Base-by-base conservation (phyloP, 345 rosid species). In the Gossypium arboreum region DNA sequence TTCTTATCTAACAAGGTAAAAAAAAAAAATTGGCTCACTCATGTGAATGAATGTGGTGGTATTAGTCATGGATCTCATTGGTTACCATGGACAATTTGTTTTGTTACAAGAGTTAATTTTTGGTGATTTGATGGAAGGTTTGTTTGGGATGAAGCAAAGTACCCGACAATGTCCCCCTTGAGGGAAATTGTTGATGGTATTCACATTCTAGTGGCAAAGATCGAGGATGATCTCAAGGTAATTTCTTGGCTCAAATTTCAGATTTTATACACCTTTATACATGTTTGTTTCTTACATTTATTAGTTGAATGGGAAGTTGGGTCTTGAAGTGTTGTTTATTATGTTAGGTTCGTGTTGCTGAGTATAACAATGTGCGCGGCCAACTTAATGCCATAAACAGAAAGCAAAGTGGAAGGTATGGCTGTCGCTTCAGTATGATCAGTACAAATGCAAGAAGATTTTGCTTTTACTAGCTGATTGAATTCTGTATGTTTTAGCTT, bases 211-310 rank as follows among this genome's bases (percentile, higher is more conserved):
- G 97, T 92, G 50, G 86, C 90, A 24, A 96, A 91, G 88, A 91
- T 93, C 74, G 99, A 96, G 82, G 99, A 96, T 91, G 98, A 96
- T 87, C 97, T 96, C 81, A 96, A 96, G 99, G 99, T 93, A 84
- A 24, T 45, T 62, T 13, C 22, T 60, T 39, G 1, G 10, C n/a
- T 51, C 9, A 4, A 41, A 25, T 76, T 56, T 2, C 12, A 52
- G 63, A 27, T 34, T 29, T 34, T 60, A 6, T 51, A 5, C 12
- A 10, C 25, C 9, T 8, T 1, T 76, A 17, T 50, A n/a, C 25
- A 57, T 17, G 17, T 66, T 54, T 12, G 10, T 55, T 11, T n/a
- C 3, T 45, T 15, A 57, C 7, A 52, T 54, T 43, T 61, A 27
- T 45, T 3, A n/a, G 41, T 20, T 76, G 59, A 58, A 39, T 65